These are phyloP conservation scores for Fusarium proliferatum DNA, from an alignment of 2,329 filamentous ascomycete genomes.

Conservation along the genomic window DNA sequence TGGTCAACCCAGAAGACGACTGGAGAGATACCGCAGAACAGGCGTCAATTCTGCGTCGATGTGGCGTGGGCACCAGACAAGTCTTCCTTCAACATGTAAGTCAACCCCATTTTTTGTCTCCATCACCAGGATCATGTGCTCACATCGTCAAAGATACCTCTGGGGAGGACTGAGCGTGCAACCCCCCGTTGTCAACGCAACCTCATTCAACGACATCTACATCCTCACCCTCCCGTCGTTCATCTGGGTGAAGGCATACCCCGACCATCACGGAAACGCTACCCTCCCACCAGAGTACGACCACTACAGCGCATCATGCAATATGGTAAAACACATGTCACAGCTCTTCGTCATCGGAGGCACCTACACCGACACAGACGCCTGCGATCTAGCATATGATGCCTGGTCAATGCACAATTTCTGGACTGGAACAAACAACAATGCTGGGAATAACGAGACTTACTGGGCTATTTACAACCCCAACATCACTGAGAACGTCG, in stretches of 20 bases:
- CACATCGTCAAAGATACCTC: not conserved
- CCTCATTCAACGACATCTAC: slow-evolving; percentile 1
- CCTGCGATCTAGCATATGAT: not conserved
- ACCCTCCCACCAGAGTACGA: not conserved
- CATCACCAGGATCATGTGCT: fast-evolving
- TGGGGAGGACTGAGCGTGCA: not conserved
- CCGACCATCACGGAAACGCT: not conserved
- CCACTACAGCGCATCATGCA: not conserved
- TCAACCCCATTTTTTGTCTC: fast-evolving
- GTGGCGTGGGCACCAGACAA: not conserved
- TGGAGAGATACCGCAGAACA: not conserved
- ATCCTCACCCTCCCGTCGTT: not conserved
- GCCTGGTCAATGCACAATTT: slow-evolving; percentile 7
- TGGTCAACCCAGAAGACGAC: not conserved
- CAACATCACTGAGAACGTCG: not conserved
- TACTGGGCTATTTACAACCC: slow-evolving; percentile 2
- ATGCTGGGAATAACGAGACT: not conserved
- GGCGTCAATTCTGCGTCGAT: not conserved
- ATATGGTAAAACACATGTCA: slow-evolving; percentile 2
- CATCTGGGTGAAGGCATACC: not conserved
- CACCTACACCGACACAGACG: not conserved
- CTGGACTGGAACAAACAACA: not conserved
- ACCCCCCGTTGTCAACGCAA: not conserved
- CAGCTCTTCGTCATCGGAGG: not conserved
- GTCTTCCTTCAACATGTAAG: not conserved